Conservation (phyloP, 441 rosid genomes). For the Populus hybrid region DNA sequence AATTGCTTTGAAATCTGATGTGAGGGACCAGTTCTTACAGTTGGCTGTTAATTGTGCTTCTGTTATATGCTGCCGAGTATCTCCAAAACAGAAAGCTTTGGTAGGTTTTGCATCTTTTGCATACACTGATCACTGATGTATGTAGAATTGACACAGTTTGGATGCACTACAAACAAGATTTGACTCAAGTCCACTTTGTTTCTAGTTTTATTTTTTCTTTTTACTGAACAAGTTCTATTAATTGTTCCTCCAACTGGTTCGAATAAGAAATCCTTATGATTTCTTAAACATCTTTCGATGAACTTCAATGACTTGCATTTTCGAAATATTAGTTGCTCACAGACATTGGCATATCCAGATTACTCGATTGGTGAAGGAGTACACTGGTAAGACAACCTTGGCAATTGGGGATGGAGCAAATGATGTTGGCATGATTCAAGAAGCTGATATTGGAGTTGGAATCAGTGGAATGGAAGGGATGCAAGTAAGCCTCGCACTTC, state of each 20-base stretch:
- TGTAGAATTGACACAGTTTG: neutral
- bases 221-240: neutral
- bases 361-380: slow-evolving; percentile 56
- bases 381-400: slow-evolving; percentile 53
- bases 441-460: slow-evolving; percentile 81
- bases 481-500: slow-evolving; percentile 36
- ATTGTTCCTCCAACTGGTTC: neutral
- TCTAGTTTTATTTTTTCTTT: neutral
- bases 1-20: slow-evolving; percentile 43
- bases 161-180: neutral
- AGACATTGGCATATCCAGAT: slow-evolving; percentile 31
- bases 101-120: slow-evolving; percentile 24
- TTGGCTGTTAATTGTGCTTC: slow-evolving; percentile 67
- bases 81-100: slow-evolving; percentile 74
- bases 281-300: neutral
- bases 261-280: neutral
- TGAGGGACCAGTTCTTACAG: slow-evolving; percentile 49
- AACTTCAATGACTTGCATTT: neutral
- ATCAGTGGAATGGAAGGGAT: slow-evolving; percentile 78
- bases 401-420: slow-evolving; percentile 85
- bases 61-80: slow-evolving; percentile 69
- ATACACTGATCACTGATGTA: neutral
- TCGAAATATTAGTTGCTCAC: neutral
- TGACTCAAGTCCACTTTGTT: neutral
- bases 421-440: slow-evolving; percentile 90